These are phyloP conservation scores for Tetrapisispora namnaoensis DNA, from an alignment of 805 yeast species.

Conservation along the genomic window DNA sequence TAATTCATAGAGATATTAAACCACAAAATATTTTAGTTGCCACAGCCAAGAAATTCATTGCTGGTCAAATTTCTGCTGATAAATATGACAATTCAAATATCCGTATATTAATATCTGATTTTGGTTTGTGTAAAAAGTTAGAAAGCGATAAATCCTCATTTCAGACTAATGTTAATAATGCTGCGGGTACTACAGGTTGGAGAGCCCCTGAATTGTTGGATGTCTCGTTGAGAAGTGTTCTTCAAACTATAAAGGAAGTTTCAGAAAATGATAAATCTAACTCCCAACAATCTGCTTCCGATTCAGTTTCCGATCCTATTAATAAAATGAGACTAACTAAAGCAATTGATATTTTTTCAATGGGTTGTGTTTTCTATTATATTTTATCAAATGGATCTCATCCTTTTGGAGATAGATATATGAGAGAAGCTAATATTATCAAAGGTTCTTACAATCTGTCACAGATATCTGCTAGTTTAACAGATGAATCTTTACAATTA, in stretches of 20 bases:
- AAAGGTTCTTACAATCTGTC: conserved; percentile 49
- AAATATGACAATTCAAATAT: conserved; percentile 31
- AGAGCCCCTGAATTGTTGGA: conserved; percentile 82
- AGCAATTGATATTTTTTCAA: conserved; percentile 85
- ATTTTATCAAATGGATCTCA: conserved; percentile 75
- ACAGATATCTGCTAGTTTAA: conserved; percentile 26
- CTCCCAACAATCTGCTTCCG: not conserved
- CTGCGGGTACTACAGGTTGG: conserved; percentile 98
- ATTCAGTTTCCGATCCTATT: conserved; percentile 30
- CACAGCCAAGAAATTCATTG: conserved; percentile 39
- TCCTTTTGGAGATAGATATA: conserved; percentile 89
- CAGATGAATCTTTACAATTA: conserved; percentile 23
- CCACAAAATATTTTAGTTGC: conserved; percentile 90
- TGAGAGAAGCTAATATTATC: conserved; percentile 82
- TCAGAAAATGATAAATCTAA: conserved; percentile 1
- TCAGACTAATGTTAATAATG: conserved; percentile 73
- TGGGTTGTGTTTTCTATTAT: conserved; percentile 91
- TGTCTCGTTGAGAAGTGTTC: conserved; percentile 6
- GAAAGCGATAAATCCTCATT: conserved; percentile 91
- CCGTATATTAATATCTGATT: conserved; percentile 81
- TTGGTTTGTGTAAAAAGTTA: conserved; percentile 86
- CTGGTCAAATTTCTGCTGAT: conserved; percentile 16
- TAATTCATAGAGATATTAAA: conserved; percentile 89
- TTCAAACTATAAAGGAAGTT: conserved; percentile 1
- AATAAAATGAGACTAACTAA: conserved; percentile 61